Evolutionary conservation across 176 grass and related monocot species (phyloP).

Genomic region (Coix lacrymajobi): DNA sequence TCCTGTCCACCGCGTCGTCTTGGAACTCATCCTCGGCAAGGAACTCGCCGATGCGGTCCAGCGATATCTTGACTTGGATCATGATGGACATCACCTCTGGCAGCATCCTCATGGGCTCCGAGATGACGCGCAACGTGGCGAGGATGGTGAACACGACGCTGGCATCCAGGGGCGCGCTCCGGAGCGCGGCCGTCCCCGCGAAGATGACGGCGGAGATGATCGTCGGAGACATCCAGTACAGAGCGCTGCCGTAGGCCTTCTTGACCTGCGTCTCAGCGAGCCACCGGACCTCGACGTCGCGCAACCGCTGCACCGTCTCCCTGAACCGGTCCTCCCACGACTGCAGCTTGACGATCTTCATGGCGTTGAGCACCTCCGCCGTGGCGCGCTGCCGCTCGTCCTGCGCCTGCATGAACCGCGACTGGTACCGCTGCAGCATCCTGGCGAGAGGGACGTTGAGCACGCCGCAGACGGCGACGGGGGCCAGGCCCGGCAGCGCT

Average conservation of each 20-base stretch:
- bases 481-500: slow-evolving; percentile 42
- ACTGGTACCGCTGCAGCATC: slow-evolving; percentile 62
- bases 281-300: slow-evolving; percentile 71
- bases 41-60: slow-evolving; percentile 65
- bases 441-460: slow-evolving; percentile 70
- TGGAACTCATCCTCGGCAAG: slow-evolving; percentile 65
- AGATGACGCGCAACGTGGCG: slow-evolving; percentile 64
- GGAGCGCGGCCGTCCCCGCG: slow-evolving; percentile 44
- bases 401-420: slow-evolving; percentile 74
- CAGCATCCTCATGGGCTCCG: slow-evolving; percentile 73
- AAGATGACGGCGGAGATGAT: slow-evolving; percentile 60
- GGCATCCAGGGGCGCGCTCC: slow-evolving; percentile 49
- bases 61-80: slow-evolving; percentile 84
- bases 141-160: slow-evolving; percentile 79
- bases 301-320: slow-evolving; percentile 32
- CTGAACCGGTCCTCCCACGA: slow-evolving; percentile 66
- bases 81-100: slow-evolving; percentile 78
- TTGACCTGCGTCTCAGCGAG: slow-evolving; percentile 55
- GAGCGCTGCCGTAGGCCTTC: slow-evolving; percentile 74
- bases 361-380: slow-evolving; percentile 66
- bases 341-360: slow-evolving; percentile 85
- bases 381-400: slow-evolving; percentile 81
- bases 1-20: slow-evolving; percentile 42
- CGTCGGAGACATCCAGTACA: slow-evolving; percentile 79
- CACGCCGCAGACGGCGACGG: slow-evolving; percentile 44